Conservation (phyloP, 768 basidiomycete genomes). For the Lactarius indigo region DNA sequence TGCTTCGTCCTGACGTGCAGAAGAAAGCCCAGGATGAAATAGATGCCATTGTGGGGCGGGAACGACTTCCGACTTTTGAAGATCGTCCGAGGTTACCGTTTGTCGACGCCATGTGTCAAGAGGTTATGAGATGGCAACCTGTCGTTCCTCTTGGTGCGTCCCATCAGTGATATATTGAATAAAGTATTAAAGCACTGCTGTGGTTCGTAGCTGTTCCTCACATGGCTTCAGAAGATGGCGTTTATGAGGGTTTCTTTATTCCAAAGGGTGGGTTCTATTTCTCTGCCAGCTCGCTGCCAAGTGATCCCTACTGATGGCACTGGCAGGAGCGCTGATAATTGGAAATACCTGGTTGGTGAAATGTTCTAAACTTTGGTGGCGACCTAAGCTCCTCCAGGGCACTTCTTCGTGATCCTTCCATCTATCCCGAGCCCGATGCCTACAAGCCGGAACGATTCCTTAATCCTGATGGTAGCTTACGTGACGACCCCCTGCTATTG, state of each 20-base stretch:
- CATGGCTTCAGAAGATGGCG: constrained; percentile 14
- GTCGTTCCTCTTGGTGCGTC: constrained; percentile 20
- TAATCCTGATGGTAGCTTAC: constrained; percentile 10
- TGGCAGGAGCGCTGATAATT: constrained; percentile 20
- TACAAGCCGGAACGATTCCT: constrained; percentile 48
- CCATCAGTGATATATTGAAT: neutral
- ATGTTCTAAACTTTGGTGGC: neutral
- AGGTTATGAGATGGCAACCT: constrained; percentile 25
- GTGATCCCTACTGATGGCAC: neutral
- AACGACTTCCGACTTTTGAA: constrained; percentile 24
- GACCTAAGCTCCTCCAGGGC: constrained; percentile 24
- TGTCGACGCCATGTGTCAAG: constrained; percentile 24
- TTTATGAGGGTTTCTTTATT: constrained; percentile 25
- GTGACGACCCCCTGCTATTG: constrained; percentile 7
- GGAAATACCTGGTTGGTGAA: constrained; percentile 24
- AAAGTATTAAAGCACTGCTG: neutral
- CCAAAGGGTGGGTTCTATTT: constrained; percentile 14
- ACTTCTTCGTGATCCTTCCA: constrained; percentile 41
- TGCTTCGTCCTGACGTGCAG: no score
- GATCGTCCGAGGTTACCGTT: constrained; percentile 27
- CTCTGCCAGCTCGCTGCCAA: neutral
- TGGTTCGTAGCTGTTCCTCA: constrained; percentile 21
- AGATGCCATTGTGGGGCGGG: constrained; percentile 24
- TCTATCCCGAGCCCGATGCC: constrained; percentile 45
- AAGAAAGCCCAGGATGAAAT: no score